Evolutionary conservation across 2,329 filamentous ascomycete species (phyloP), one percentile per base, ranked within the genome.

Genomic region (Leptodontidium sp.): DNA sequence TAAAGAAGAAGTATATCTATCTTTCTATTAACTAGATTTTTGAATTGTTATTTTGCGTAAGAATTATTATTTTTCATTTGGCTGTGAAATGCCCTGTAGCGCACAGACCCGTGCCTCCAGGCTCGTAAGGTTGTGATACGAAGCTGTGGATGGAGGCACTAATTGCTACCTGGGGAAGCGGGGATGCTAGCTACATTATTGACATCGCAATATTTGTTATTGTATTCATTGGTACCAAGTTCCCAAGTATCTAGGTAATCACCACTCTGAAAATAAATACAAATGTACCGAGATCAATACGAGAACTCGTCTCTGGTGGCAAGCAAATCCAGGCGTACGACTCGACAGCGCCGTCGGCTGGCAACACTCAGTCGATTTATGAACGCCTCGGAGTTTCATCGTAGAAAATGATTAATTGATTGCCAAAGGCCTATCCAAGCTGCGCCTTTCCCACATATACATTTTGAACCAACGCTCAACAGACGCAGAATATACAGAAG

Each of bases 371-470:
- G 21, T 21, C 21, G 21, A 21, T 21, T 21, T 32, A 32, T 32
- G 14, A 21, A n/a, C 45, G 7, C n/a, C 45, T n/a, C 45, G 5
- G 21, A 24, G 26, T 12, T 59, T 14, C 40, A 1, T 26, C 21
- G 3, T n/a, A 11, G 29, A 3, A 17, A 11, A 2, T 59, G 9
- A 59, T 45, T 59, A n/a, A 45, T 26, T 45, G n/a, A 26, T 15
- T 59, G 57, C n/a, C 17, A 29, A 43, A 59, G 21, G 57, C 35
- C 5, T 29, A 35, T 55, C 29, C 52, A 35, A 35, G 29, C 29
- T 24, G 9, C 38, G 57, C 57, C 57, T 43, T 59, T 63, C 45
- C 45, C 9, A 21, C 61, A 63, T 63, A 26, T 63, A 63, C 45
- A 68, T 52, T 45, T 65, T 58, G 45, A 61, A 55, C 21, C 38